These are phyloP conservation scores for Trichosporon coremiiforme DNA, from an alignment of 1,284 basidiomycete species.

Conservation along the genomic window DNA sequence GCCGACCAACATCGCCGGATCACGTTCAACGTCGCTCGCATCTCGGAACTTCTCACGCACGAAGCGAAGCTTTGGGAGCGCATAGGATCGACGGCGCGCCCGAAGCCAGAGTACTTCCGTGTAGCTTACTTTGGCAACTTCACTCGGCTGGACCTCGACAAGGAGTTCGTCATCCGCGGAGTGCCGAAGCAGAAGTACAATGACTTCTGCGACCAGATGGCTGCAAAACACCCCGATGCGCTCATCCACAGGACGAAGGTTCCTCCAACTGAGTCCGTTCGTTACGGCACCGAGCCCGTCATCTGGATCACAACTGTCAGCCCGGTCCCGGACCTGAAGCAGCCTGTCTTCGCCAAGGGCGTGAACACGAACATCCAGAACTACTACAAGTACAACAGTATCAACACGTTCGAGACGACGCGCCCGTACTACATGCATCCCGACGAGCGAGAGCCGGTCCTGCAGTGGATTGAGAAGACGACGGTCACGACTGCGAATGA, in stretches of 20 bases:
- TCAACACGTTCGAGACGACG: constrained; percentile 77
- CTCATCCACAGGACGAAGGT: constrained; percentile 74
- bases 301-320: constrained; percentile 84
- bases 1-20: constrained; percentile 78
- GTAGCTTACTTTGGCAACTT: constrained; percentile 61
- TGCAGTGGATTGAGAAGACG: constrained; percentile 86
- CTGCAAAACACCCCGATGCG: constrained; percentile 87
- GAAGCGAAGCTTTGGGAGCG: constrained; percentile 80
- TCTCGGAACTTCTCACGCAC: constrained; percentile 81
- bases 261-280: constrained; percentile 77
- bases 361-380: constrained; percentile 75
- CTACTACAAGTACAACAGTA: constrained; percentile 67
- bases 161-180: constrained; percentile 54
- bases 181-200: constrained; percentile 48
- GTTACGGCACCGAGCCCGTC: constrained; percentile 77
- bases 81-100: constrained; percentile 77
- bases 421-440: constrained; percentile 68
- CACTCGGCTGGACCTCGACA: constrained; percentile 47
- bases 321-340: constrained; percentile 78
- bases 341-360: constrained; percentile 81
- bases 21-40: constrained; percentile 82
- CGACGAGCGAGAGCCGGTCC: constrained; percentile 58
- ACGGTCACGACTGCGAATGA: constrained; percentile 79
- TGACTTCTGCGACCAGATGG: constrained; percentile 76
- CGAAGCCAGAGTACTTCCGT: constrained; percentile 88